phyloP scores from a whole-genome alignment of 1,284 basidiomycete genomes.

The Trametes polyzona region DNA sequence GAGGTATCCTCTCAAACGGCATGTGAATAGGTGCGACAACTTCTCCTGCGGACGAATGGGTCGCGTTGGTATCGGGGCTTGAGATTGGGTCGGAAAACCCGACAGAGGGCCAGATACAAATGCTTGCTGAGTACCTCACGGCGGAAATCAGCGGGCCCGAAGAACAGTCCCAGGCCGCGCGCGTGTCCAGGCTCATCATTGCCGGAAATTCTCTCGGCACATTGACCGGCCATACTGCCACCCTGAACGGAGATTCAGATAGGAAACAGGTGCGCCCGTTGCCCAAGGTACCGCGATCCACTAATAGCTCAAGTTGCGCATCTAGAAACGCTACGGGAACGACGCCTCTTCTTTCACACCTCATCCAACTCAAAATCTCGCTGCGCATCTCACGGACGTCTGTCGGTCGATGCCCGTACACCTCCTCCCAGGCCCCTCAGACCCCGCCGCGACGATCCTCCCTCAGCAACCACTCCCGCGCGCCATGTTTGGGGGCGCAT shows the following conservation, averaged over 20 bases:
- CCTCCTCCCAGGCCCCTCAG: conserved; percentile 83
- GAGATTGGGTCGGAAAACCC: conserved; percentile 64
- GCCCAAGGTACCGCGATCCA: neutral
- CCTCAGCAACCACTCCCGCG: conserved; percentile 95
- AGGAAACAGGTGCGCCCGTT: conserved; percentile 55
- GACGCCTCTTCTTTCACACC: conserved; percentile 68
- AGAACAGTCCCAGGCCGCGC: conserved; percentile 68
- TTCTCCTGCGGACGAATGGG: conserved; percentile 61
- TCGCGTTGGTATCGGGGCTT: conserved; percentile 86
- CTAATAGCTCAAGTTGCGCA: neutral
- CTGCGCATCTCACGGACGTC: conserved; percentile 75
- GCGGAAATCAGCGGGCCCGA: conserved; percentile 79
- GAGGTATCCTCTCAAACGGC: neutral
- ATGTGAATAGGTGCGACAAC: neutral
- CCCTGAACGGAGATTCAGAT: conserved; percentile 51
- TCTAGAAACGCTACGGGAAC: conserved; percentile 62
- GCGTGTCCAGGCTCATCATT: conserved; percentile 82
- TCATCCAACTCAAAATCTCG: conserved; percentile 75
- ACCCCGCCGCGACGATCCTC: conserved; percentile 87
- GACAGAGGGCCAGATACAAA: conserved; percentile 76
- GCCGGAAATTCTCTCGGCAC: conserved; percentile 84
- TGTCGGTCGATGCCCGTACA: conserved; percentile 77
- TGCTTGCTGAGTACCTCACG: conserved; percentile 86
- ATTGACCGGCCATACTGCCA: conserved; percentile 33
- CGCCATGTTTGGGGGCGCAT: conserved; percentile 84